These are phyloP conservation scores for Osmanthus fragrans DNA, from an alignment of 257 asterid genomes.

Conservation along the genomic window DNA sequence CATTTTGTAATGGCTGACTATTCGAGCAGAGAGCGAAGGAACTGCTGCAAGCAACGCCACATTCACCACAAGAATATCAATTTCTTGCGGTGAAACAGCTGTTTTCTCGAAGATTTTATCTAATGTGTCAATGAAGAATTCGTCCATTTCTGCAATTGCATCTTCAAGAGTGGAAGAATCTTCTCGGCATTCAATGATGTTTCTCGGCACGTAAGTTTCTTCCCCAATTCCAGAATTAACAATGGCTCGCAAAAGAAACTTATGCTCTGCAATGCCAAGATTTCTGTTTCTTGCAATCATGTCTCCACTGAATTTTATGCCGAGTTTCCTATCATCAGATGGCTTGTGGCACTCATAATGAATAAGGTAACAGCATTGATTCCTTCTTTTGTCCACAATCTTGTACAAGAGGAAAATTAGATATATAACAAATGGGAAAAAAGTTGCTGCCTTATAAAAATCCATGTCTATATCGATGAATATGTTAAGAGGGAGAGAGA, in stretches of 20 bases:
- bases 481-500: not conserved
- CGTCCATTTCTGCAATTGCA: conserved; percentile 36
- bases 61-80: conserved; percentile 39
- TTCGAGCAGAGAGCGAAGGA: conserved; percentile 36
- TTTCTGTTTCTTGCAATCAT: conserved; percentile 34
- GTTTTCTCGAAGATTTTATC: conserved; percentile 28
- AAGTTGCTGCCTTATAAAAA: not conserved
- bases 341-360: conserved; percentile 44
- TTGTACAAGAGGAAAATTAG: conserved; percentile 17
- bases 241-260: conserved; percentile 37
- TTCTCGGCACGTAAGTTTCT: conserved; percentile 40
- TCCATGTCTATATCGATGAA: conserved; percentile 21
- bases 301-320: conserved; percentile 34
- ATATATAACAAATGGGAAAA: conserved; percentile 16
- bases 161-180: conserved; percentile 30
- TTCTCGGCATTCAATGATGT: conserved; percentile 34
- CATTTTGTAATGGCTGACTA: conserved; percentile 38
- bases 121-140: conserved; percentile 28
- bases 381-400: conserved; percentile 9
- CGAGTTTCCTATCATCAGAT: conserved; percentile 27
- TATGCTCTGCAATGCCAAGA: conserved; percentile 32
- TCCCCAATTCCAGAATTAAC: conserved; percentile 53
- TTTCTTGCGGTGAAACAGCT: conserved; percentile 32
- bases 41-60: conserved; percentile 24
- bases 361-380: conserved; percentile 27